phyloP scores from a whole-genome alignment of 306 rosid genomes.

The Quercus alba region DNA sequence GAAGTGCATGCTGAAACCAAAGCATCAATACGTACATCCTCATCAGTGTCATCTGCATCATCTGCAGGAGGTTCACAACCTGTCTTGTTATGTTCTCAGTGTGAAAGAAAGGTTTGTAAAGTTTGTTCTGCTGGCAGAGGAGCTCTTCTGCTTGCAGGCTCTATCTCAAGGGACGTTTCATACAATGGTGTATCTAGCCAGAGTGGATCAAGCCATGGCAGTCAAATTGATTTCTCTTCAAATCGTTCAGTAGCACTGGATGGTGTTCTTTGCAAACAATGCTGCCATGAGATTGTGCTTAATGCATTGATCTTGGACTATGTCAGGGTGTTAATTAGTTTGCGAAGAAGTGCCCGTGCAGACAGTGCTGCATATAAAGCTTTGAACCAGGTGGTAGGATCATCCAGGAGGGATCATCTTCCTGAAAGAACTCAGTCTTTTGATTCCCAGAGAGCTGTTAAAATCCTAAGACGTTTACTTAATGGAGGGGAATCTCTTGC shows the following conservation, averaged over 20 bases:
- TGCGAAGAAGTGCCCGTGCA: slow-evolving; percentile 66
- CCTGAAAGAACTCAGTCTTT: slow-evolving; percentile 36
- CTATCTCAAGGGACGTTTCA: slow-evolving; percentile 53
- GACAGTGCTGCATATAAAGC: slow-evolving; percentile 69
- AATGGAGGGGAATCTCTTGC: slow-evolving; percentile 81
- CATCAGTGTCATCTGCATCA: slow-evolving; percentile 33
- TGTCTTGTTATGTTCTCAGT: slow-evolving; percentile 70
- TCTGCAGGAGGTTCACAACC: slow-evolving; percentile 43
- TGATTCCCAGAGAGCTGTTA: slow-evolving; percentile 34
- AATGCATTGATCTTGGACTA: slow-evolving; percentile 85
- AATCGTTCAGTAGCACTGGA: slow-evolving; percentile 62
- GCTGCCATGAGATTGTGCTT: slow-evolving; percentile 75
- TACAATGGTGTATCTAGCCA: slow-evolving; percentile 60
- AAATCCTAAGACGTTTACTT: slow-evolving; percentile 44
- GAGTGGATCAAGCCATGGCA: slow-evolving; percentile 51
- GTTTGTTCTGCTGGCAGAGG: slow-evolving; percentile 97
- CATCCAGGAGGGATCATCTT: slow-evolving; percentile 46
- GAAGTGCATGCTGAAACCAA: slow-evolving; percentile 79
- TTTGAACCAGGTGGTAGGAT: slow-evolving; percentile 66
- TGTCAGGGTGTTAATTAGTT: slow-evolving; percentile 73
- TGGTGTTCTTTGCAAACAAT: slow-evolving; percentile 72
- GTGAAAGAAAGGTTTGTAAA: slow-evolving; percentile 86
- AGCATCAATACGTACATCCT: slow-evolving; percentile 28
- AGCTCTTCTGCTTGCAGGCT: slow-evolving; percentile 67
- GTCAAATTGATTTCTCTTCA: slow-evolving; percentile 59